phyloP scores from a whole-genome alignment of 306 rosid species.

The Phaseolus lunatus region DNA sequence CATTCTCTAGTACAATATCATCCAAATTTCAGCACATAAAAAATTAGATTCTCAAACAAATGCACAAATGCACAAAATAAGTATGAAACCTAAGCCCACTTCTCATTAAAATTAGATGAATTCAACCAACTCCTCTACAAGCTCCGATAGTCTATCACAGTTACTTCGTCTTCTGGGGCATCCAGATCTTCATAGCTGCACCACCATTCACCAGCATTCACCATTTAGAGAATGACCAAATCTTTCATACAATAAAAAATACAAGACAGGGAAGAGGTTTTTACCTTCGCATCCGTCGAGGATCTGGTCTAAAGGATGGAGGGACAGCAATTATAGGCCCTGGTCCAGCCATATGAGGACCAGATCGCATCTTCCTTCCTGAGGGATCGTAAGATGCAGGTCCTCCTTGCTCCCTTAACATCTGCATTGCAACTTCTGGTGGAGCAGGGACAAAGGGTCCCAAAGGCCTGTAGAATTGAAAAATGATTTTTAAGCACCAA shows the following conservation, averaged over 20 bases:
- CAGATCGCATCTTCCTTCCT: constrained; percentile 81
- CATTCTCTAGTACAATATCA: constrained; percentile 14
- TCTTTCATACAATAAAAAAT: constrained; percentile 47
- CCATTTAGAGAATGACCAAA: constrained; percentile 1
- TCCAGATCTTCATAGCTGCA: constrained; percentile 98
- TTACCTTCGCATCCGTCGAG: constrained; percentile 92
- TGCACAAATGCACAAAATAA: constrained; percentile 13
- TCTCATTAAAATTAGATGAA: constrained; percentile 24
- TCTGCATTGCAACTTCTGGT: constrained; percentile 99
- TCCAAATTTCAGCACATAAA: neutral
- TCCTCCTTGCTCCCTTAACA: constrained; percentile 96
- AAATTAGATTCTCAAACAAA: constrained; percentile 28
- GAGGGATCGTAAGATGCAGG: constrained; percentile 83
- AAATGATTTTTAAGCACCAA: constrained; percentile 42
- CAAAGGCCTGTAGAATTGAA: constrained; percentile 70
- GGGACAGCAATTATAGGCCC: constrained; percentile 84
- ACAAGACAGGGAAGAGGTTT: neutral
- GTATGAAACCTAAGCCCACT: constrained; percentile 27
- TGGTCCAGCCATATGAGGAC: constrained; percentile 86
- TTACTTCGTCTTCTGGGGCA: constrained; percentile 96
- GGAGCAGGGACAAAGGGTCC: constrained; percentile 99
- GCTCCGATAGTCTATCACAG: constrained; percentile 98
- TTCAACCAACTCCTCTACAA: constrained; percentile 52
- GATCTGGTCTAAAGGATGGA: constrained; percentile 83
- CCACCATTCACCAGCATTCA: too few species aligned